Conservation (phyloP, 495 filamentous ascomycete genomes). For the Astrothelium macrocarpum region DNA sequence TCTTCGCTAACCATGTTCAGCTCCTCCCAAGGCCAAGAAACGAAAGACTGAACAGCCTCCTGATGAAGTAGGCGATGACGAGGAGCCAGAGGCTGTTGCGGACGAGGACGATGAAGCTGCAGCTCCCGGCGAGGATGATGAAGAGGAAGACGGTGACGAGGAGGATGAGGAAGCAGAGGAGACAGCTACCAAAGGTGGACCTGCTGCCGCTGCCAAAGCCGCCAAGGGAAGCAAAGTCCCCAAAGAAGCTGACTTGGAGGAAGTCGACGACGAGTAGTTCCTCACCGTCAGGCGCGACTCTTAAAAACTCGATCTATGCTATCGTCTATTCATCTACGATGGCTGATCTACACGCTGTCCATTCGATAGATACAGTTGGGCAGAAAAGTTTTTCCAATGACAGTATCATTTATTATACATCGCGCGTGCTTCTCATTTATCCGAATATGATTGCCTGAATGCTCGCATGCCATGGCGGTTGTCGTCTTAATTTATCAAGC, state of each 20-base stretch:
- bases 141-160: constrained; percentile 15
- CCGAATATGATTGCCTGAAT: too few relatives aligned
- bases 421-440: background rate
- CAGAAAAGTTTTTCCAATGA: background rate
- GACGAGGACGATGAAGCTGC: constrained; percentile 16
- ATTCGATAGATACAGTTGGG: background rate
- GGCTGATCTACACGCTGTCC: background rate
- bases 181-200: constrained; percentile 21
- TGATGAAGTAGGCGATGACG: constrained; percentile 12
- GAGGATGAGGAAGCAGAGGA: constrained; percentile 16
- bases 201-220: constrained; percentile 21
- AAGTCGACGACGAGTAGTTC: constrained; percentile 20
- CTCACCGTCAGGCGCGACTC: background rate
- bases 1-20: background rate
- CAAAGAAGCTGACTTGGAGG: constrained; percentile 23
- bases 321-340: background rate
- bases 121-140: constrained; percentile 19
- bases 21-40: constrained; percentile 17
- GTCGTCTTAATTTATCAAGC: background rate
- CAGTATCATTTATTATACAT: background rate
- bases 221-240: constrained; percentile 16
- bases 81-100: constrained; percentile 14
- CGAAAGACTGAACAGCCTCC: constrained; percentile 7
- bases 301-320: background rate
- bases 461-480: background rate